Percentiles rank a stretch among this genome's conserved stretches.
Evolutionary conservation across 352 stramenopile species (phyloP).

Genomic region (Phytophthora capsici): DNA sequence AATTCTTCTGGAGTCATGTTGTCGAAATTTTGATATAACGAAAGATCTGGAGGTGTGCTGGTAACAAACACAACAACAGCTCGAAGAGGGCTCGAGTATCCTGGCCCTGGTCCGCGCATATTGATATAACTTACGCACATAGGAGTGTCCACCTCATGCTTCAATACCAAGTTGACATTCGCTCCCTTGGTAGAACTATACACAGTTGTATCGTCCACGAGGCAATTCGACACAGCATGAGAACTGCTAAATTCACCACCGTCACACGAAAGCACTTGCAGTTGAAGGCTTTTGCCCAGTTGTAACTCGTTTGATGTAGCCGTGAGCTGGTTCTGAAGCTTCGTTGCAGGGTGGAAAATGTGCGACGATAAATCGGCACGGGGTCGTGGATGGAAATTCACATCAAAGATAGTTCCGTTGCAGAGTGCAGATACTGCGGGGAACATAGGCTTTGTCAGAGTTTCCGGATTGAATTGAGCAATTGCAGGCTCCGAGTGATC

Average conservation of each 20-base stretch:
- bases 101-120: slow-evolving; percentile 72
- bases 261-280: slow-evolving; percentile 74
- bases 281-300: slow-evolving; percentile 71
- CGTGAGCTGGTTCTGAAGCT: slow-evolving; percentile 50
- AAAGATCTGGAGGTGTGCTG: slow-evolving; percentile 62
- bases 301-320: slow-evolving; percentile 69
- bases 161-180: slow-evolving; percentile 85
- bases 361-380: slow-evolving; percentile 59
- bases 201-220: slow-evolving; percentile 81
- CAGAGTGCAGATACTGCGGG: slow-evolving; percentile 71
- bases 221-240: slow-evolving; percentile 66
- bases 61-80: slow-evolving; percentile 75
- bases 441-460: slow-evolving; percentile 47
- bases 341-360: slow-evolving; percentile 42
- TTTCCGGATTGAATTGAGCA: slow-evolving; percentile 38
- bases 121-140: slow-evolving; percentile 83
- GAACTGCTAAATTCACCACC: slow-evolving; percentile 85
- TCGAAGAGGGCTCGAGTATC: slow-evolving; percentile 80
- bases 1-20: slow-evolving; percentile 82
- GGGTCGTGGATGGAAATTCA: slow-evolving; percentile 70
- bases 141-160: slow-evolving; percentile 79
- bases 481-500: slow-evolving; percentile 51
- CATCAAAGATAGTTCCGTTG: slow-evolving; percentile 69
- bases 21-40: slow-evolving; percentile 62
- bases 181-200: slow-evolving; percentile 77